Conservation (phyloP, 139 green algal genomes). For the Haematococcus lacustris region DNA sequence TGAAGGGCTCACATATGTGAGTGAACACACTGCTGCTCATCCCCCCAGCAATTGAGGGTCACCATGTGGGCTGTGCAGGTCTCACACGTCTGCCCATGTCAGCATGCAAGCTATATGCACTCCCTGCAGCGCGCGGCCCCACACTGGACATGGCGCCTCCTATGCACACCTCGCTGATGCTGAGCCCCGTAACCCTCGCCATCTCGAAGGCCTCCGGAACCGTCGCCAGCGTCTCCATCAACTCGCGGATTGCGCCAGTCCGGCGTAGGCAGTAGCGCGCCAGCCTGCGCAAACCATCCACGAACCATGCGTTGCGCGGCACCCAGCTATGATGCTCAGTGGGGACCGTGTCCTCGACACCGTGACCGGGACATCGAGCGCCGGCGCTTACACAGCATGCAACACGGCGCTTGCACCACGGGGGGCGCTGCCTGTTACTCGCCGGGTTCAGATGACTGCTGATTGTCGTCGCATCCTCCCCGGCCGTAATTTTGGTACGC, state of each 20-base stretch:
- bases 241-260: slow-evolving; percentile 27
- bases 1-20: neutral
- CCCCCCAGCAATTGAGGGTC: neutral
- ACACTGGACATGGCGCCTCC: neutral
- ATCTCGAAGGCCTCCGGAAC: slow-evolving; percentile 72
- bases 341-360: no score
- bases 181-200: slow-evolving; percentile 73
- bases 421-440: no score
- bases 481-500: no score
- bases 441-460: no score
- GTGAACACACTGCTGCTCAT: neutral
- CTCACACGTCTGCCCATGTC: neutral
- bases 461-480: no score
- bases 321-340: neutral
- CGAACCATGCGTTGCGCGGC: neutral
- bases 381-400: no score
- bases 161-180: slow-evolving; percentile 39
- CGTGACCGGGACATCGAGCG: no score
- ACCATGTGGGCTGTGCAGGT: neutral
- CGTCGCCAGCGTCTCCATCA: slow-evolving; percentile 59
- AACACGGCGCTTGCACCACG: no score
- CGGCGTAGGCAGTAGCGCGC: slow-evolving; percentile 30
- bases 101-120: neutral
- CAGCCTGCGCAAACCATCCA: slow-evolving; percentile 2
- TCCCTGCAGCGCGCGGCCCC: neutral